Evolutionary conservation across 2,329 filamentous ascomycete species (phyloP).

Genomic region (Chaetomium sp.): DNA sequence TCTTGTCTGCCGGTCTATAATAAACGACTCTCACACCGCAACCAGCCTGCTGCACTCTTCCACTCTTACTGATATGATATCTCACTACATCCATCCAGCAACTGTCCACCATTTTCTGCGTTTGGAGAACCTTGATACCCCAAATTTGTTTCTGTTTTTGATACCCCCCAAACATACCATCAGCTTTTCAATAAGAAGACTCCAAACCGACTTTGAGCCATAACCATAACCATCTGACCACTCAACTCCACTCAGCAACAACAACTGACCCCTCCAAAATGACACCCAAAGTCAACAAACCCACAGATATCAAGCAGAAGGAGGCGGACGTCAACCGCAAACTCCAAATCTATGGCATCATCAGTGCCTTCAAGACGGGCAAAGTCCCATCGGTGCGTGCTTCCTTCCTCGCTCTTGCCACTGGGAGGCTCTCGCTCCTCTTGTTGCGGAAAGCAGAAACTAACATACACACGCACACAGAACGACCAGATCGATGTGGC

Average conservation of each 20-base stretch:
- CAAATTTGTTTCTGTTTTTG: not conserved
- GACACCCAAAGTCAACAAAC: slow-evolving; percentile 64
- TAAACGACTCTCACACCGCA: not conserved
- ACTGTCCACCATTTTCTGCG: not conserved
- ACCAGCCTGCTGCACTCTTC: not conserved
- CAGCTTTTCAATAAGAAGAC: not conserved
- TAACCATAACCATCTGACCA: not conserved
- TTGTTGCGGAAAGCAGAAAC: not conserved
- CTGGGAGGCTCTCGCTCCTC: not conserved
- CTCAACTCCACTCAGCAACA: not conserved
- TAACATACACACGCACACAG: slow-evolving; percentile 45
- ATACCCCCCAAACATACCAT: slow-evolving; percentile 8
- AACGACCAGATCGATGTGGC: slow-evolving; percentile 97
- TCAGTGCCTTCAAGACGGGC: slow-evolving; percentile 79
- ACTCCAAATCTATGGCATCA: slow-evolving; percentile 92
- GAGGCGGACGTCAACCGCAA: slow-evolving; percentile 90
- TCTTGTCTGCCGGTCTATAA: slow-evolving; percentile 1
- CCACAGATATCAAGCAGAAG: slow-evolving; percentile 72
- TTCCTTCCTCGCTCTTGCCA: too few species aligned
- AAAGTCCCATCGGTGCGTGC: slow-evolving; percentile 81
- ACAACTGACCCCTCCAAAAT: slow-evolving; percentile 25
- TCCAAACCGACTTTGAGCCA: not conserved
- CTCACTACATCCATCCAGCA: not conserved
- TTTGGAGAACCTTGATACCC: slow-evolving; percentile 11
- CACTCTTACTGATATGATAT: not conserved